A percentile compares a stretch with the other conserved stretches of the same genome.
Evolutionary conservation across 306 rosid genomes (phyloP).

Genomic region (Sicyos baderoa): DNA sequence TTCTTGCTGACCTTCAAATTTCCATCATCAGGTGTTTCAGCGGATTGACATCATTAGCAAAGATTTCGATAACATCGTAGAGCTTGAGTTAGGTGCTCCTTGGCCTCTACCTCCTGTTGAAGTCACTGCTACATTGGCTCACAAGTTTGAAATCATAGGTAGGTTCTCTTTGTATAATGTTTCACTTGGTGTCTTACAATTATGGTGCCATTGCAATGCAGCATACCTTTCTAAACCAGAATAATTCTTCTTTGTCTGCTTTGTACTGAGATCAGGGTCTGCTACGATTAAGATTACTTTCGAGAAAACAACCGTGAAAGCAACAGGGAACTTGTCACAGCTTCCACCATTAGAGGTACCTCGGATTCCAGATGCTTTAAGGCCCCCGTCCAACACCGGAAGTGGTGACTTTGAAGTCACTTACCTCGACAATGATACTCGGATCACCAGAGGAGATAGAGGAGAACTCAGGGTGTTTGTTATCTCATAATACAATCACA

Average conservation of each 20-base stretch:
- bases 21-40: constrained; percentile 66
- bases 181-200: background rate
- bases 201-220: background rate
- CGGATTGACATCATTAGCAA: constrained; percentile 72
- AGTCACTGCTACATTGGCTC: constrained; percentile 81
- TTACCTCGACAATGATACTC: constrained; percentile 53
- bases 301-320: constrained; percentile 73
- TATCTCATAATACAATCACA: constrained; percentile 36
- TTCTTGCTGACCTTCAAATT: background rate
- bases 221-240: background rate
- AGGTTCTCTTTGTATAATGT: constrained; percentile 22
- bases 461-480: constrained; percentile 90
- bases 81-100: constrained; percentile 74
- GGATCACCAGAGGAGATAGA: constrained; percentile 86
- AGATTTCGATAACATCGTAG: constrained; percentile 86
- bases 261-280: constrained; percentile 39
- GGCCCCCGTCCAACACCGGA: constrained; percentile 65
- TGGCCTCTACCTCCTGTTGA: constrained; percentile 79
- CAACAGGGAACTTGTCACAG: constrained; percentile 72
- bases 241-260: background rate
- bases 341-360: constrained; percentile 81
- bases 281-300: constrained; percentile 61
- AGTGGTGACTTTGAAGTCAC: constrained; percentile 86
- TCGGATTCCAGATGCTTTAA: constrained; percentile 61
- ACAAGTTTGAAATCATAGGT: constrained; percentile 90